Base-by-base conservation (phyloP, 805 yeast genomes). In the Teunomyces stri region DNA sequence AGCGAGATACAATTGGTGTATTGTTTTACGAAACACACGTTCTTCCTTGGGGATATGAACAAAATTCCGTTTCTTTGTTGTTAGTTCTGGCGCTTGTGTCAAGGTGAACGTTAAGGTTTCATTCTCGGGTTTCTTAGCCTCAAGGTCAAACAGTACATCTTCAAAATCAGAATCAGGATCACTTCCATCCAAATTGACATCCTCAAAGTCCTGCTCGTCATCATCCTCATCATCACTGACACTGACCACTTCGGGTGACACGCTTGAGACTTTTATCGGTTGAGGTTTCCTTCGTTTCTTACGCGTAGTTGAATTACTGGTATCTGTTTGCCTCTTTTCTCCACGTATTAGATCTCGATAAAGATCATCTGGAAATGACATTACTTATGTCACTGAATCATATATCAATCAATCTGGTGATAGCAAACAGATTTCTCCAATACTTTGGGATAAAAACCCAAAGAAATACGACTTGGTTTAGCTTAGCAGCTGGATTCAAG, bases 1-100 rank as follows among this genome's bases (percentile, higher is more conserved):
- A 12, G 79, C 69, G 2, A 92, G 54, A 48, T 80, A 77, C 44
- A 78, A 53, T 64, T 80, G 76, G 60, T 91, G 97, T 6, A 81
- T 62, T 0, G 62, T 52, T 41, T 72, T 70, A 15, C 97, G 66
- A 38, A 62, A 64, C 1, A 56, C 55, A 13, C 87, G 68, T 57
- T 86, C 91, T 37, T 82, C 85, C 44, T 72, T 74, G 3, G 76
- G 60, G 1, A 84, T 74, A 0, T 78, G 59, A 13, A 57, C 60
- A 6, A 66, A 54, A 42, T 65, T 64, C 28, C 63, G 54, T 51
- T 64, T 53, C 49, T 55, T 55, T 43, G 55, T 46, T 4, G 53
- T 51, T 30, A 50, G 40, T 13, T 59, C 51, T 25, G 52, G 53
- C 2, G 50, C 38, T 18, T 45, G 43, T 38, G 51, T 42, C 21